Percentiles rank a stretch among this genome's conserved stretches.
Evolutionary conservation across 2,329 filamentous ascomycete genomes (phyloP).

Genomic region (Fusarium chlamydosporum): DNA sequence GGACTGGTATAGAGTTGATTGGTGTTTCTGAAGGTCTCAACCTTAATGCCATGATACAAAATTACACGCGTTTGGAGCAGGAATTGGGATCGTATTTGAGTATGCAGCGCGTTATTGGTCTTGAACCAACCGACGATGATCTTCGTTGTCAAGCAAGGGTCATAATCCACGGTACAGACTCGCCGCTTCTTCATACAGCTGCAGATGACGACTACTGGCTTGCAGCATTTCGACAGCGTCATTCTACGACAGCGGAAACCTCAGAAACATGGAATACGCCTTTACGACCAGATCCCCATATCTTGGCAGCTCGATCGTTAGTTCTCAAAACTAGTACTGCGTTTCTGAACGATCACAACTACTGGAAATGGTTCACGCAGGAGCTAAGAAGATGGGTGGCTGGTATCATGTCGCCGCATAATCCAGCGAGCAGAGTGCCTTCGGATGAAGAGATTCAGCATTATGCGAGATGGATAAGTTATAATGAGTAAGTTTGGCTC

Average conservation of each 20-base stretch:
- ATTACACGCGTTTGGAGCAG: conserved; percentile 43
- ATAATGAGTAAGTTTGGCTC: conserved; percentile 42
- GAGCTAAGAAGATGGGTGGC: conserved; percentile 47
- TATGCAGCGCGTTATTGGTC: conserved; percentile 34
- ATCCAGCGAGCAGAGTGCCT: conserved; percentile 43
- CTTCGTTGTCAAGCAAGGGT: conserved; percentile 41
- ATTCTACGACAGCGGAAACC: conserved; percentile 25
- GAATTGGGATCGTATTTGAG: conserved; percentile 36
- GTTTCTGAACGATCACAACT: conserved; percentile 49
- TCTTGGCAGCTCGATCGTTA: conserved; percentile 22
- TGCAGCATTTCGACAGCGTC: conserved; percentile 40
- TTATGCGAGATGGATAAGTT: conserved; percentile 49
- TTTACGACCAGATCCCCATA: conserved; percentile 11
- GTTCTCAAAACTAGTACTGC: conserved; percentile 38
- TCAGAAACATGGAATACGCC: conserved; percentile 21
- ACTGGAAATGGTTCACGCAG: conserved; percentile 43
- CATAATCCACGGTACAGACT: conserved; percentile 42
- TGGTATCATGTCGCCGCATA: conserved; percentile 48
- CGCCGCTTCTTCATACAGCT: conserved; percentile 36
- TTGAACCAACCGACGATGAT: conserved; percentile 40
- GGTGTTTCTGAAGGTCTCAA: neutral
- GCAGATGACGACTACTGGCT: conserved; percentile 48
- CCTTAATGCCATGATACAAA: conserved; percentile 36
- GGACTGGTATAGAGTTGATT: conserved; percentile 24
- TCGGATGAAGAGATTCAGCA: conserved; percentile 49